Evolutionary conservation across 371 early-diverging fungal genomes (phyloP).

Genomic region (Sporodiniella umbellata): DNA sequence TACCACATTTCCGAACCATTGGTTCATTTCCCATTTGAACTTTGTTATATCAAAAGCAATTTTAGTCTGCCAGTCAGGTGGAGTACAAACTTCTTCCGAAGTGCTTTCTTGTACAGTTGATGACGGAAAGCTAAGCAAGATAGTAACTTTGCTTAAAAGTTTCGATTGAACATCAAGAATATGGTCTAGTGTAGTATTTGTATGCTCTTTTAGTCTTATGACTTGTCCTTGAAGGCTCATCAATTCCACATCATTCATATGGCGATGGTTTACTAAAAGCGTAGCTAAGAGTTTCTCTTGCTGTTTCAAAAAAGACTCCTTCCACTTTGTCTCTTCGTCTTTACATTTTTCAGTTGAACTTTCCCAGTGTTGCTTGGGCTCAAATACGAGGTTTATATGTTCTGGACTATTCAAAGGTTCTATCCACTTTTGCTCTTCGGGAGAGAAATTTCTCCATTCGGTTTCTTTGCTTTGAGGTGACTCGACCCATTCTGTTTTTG

Average conservation of each 20-base stretch:
- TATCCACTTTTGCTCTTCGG: no score
- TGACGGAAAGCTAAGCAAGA: background rate
- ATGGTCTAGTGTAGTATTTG: background rate
- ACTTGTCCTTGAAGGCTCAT: background rate
- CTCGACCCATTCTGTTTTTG: no score
- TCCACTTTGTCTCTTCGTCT: conserved; percentile 6
- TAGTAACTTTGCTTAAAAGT: background rate
- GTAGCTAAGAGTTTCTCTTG: conserved; percentile 5
- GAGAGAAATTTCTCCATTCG: no score
- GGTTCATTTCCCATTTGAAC: conserved; percentile 20
- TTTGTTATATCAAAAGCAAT: conserved; percentile 6
- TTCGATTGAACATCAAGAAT: background rate
- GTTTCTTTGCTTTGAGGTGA: background rate
- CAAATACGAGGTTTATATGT: no score
- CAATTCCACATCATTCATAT: background rate
- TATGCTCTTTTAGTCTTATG: background rate
- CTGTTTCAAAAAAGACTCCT: conserved; percentile 3
- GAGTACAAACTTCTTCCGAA: background rate
- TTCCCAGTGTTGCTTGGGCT: no score
- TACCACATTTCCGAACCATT: conserved; percentile 18
- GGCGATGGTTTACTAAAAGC: background rate
- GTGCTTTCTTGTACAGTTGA: background rate
- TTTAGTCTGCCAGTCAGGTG: conserved; percentile 18
- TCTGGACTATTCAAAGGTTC: no score
- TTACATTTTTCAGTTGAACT: no score